Percentiles rank a stretch among this genome's conserved stretches.
These are phyloP conservation scores for Annulohypoxylon nitens DNA, from an alignment of 495 filamentous ascomycete genomes.

Conservation along the genomic window DNA sequence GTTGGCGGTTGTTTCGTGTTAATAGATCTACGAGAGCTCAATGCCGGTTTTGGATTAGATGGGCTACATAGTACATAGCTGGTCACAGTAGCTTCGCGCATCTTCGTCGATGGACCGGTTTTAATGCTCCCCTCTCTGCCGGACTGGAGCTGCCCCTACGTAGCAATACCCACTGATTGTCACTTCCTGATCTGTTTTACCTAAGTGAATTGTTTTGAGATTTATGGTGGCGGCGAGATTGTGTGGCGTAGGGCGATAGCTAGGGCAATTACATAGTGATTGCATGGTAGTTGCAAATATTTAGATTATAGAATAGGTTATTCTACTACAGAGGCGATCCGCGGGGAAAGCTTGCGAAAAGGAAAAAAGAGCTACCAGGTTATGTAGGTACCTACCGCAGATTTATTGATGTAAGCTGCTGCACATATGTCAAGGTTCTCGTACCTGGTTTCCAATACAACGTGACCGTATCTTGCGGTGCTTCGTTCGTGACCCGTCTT, in stretches of 20 bases:
- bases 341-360: constrained; percentile 37
- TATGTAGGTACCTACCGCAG: no score
- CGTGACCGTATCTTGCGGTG: constrained; percentile 18
- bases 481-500: constrained; percentile 19
- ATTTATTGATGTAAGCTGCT: constrained; percentile 7
- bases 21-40: constrained; percentile 12
- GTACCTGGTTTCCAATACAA: constrained; percentile 29
- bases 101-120: background rate
- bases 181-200: background rate
- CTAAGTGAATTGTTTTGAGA: background rate
- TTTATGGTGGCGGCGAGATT: background rate
- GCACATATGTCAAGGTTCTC: background rate
- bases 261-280: no score
- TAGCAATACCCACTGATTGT: background rate
- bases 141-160: background rate
- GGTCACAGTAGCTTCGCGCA: background rate
- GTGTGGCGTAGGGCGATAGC: background rate
- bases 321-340: constrained; percentile 35
- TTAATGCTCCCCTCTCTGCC: background rate
- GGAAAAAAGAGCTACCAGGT: no score
- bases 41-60: constrained; percentile 32
- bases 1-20: constrained; percentile 16
- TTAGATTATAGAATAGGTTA: constrained; percentile 13
- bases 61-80: background rate
- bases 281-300: constrained; percentile 11